Evolutionary conservation across 164 flowering plant genomes (phyloP).

Genomic region (Cinnamomum micranthum): DNA sequence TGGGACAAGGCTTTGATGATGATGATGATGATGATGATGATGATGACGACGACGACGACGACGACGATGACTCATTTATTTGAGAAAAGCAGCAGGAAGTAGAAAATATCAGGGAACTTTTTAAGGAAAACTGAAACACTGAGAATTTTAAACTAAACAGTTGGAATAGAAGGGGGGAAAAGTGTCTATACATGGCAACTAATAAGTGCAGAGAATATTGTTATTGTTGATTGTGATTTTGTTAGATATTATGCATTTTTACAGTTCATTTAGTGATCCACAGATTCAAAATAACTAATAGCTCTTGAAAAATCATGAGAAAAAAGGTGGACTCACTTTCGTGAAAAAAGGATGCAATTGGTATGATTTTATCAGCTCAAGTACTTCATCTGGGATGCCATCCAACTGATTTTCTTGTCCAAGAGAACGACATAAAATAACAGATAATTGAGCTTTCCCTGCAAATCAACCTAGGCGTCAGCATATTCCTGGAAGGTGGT

Average conservation of each 20-base stretch:
- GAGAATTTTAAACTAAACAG: constrained; percentile 2
- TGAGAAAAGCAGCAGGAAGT: neutral
- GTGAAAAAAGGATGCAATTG: constrained; percentile 75
- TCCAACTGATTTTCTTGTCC: constrained; percentile 28
- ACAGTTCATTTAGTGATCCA: neutral
- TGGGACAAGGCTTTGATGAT: too few species aligned
- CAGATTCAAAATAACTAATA: neutral
- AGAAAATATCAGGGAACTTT: neutral
- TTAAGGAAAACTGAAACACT: neutral
- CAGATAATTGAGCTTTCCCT: constrained; percentile 55
- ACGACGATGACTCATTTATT: too few species aligned
- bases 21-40: too few species aligned
- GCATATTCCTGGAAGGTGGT: neutral
- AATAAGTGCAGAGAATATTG: neutral
- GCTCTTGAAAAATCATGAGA: neutral
- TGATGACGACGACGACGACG: too few species aligned
- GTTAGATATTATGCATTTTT: neutral
- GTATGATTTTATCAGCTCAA: constrained; percentile 55
- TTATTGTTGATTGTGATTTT: neutral
- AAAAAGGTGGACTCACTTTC: constrained; percentile 57
- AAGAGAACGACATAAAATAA: constrained; percentile 54
- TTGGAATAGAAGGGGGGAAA: neutral
- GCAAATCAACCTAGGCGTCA: constrained; percentile 28
- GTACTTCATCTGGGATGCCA: constrained; percentile 45
- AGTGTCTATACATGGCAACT: neutral